Percentiles rank a stretch among this genome's conserved stretches.
Evolutionary conservation across 805 yeast genomes (phyloP).

Genomic region (Yarrowia keelungensis): DNA sequence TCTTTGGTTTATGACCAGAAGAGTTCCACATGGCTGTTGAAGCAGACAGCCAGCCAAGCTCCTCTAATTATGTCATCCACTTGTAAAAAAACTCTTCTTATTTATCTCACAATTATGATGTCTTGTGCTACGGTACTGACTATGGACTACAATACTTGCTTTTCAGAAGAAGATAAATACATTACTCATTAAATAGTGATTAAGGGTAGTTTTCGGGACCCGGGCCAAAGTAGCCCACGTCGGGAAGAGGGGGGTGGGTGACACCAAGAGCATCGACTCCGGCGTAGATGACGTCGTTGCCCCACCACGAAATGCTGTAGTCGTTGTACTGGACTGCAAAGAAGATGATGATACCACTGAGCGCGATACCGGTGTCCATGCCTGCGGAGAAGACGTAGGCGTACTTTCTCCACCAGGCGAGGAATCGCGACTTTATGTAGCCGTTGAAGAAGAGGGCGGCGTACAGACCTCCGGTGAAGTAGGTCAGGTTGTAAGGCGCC

Average conservation of each 20-base stretch:
- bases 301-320: constrained; percentile 57
- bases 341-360: constrained; percentile 56
- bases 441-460: constrained; percentile 57
- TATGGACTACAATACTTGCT: too few species aligned
- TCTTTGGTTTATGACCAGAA: too few species aligned
- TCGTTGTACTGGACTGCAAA: constrained; percentile 53
- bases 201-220: constrained; percentile 43
- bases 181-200: constrained; percentile 29
- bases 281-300: constrained; percentile 49
- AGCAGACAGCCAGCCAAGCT: too few species aligned
- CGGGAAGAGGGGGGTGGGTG: constrained; percentile 39
- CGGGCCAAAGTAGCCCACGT: constrained; percentile 49
- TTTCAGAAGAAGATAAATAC: constrained; percentile 2
- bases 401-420: constrained; percentile 62
- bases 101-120: too few species aligned
- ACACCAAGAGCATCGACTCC: constrained; percentile 25
- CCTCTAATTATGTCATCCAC: too few species aligned
- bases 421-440: constrained; percentile 53
- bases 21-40: too few species aligned
- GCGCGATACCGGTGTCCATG: constrained; percentile 59
- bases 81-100: too few species aligned
- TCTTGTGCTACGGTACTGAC: too few species aligned
- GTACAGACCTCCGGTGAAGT: constrained; percentile 53
- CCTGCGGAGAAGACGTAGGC: constrained; percentile 59
- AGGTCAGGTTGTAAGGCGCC: constrained; percentile 49